Percentiles rank a stretch among this genome's conserved stretches.
These are phyloP conservation scores for Yamadazyma buinensis DNA, from an alignment of 1,139 yeast genomes.

Conservation along the genomic window DNA sequence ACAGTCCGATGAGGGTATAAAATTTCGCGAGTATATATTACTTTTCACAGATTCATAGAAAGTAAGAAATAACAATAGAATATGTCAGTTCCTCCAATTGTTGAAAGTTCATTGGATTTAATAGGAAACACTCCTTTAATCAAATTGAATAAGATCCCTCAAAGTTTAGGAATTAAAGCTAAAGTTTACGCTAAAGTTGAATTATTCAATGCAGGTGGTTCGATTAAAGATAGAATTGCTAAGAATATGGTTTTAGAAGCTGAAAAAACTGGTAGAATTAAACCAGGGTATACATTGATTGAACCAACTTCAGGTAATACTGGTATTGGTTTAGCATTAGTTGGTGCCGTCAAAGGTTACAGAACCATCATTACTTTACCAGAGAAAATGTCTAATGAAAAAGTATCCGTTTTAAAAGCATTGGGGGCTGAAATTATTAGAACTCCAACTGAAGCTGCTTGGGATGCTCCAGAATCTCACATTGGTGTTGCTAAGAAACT, in stretches of 20 bases:
- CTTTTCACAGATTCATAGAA: neutral
- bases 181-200: conserved; percentile 57
- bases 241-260: conserved; percentile 78
- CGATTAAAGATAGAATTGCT: conserved; percentile 65
- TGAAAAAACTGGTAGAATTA: conserved; percentile 71
- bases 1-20: too few species aligned
- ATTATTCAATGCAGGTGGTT: conserved; percentile 67
- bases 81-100: conserved; percentile 28
- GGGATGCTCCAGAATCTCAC: conserved; percentile 91
- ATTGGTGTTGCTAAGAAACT: conserved; percentile 83
- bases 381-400: conserved; percentile 90
- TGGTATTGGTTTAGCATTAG: conserved; percentile 84
- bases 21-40: too few species aligned
- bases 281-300: conserved; percentile 81
- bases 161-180: conserved; percentile 70
- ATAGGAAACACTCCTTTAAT: conserved; percentile 86
- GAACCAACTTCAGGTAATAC: conserved; percentile 91
- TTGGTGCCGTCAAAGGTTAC: conserved; percentile 86
- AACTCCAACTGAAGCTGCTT: conserved; percentile 91
- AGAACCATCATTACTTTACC: conserved; percentile 86
- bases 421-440: conserved; percentile 88
- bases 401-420: conserved; percentile 84
- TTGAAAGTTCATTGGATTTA: conserved; percentile 50
- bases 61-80: too few species aligned
- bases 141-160: conserved; percentile 71